Base-by-base conservation (phyloP, 2,329 filamentous ascomycete species). In the Nigrograna mackinnonii region DNA sequence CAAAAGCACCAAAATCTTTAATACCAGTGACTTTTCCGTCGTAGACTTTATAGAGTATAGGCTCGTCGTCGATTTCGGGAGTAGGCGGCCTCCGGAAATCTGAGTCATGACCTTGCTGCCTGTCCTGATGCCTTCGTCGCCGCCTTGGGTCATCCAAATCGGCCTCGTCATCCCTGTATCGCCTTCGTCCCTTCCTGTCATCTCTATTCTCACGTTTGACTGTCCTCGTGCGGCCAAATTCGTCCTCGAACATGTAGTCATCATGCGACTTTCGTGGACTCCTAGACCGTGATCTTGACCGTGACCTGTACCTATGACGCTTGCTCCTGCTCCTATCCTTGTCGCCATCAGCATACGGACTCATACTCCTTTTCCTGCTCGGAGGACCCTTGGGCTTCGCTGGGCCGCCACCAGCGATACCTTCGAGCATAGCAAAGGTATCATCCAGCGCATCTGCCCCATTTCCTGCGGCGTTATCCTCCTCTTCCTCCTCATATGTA, bases 1-100 rank as follows among this genome's bases (percentile, higher is more conserved):
- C 91, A 68, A 99, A 99, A 1, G 85, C 91, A 9, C 94, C 94
- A 70, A 97, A 99, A 48, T 96, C 90, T 60, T 96, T 97, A 40
- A 99, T 78, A 0, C 91, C 91, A 0, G 90, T 96, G 12, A 97
- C 89, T 58, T 86, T 85, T 1, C 94, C 94, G 49, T 90, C 82
- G 60, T 99, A 99, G 2, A 96, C 74, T 64, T 99, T 99, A 75
- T 85, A 85, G 5, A 95, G 70, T 22, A 91, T 75, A 0, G 94
- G 91, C 31, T 80, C 70, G 39, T 96, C 87, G 67, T 99, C 94
- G 7, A 95, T 65, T 57, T 95, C 89, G 2, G 79, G 80, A 2
- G 81, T 80, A 0, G 88, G 87, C 0, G 83, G 82, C 39, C 80
- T 78, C 53, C 78, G 79, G 43, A 90, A 85, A 31, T 79, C 73